Percentiles rank a stretch among this genome's conserved stretches.
Conservation (phyloP, 2,329 filamentous ascomycete genomes). For the Fusarium falciforme region DNA sequence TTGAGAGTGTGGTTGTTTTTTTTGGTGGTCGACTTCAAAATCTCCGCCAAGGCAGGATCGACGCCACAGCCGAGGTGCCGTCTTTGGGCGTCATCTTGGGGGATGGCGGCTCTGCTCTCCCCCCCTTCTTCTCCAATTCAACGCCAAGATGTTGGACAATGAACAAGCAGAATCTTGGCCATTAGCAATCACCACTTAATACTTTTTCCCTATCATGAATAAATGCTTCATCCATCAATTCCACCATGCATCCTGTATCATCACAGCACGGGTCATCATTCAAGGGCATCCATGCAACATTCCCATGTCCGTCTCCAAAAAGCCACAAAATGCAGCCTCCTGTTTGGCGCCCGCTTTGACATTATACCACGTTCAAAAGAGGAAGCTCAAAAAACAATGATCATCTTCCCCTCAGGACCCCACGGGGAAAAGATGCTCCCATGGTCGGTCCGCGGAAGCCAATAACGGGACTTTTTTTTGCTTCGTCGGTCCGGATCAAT, state of each 20-base stretch:
- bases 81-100: not conserved
- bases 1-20: not conserved
- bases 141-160: not conserved
- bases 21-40: not conserved
- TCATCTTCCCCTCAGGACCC: not conserved
- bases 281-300: not conserved
- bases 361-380: not conserved
- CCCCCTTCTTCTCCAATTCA: not conserved
- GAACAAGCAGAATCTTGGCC: not conserved
- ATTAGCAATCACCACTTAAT: not conserved
- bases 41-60: not conserved
- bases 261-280: not conserved
- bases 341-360: not conserved
- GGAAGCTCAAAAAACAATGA: not conserved
- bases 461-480: not conserved
- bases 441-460: not conserved
- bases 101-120: constrained; percentile 23
- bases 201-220: not conserved
- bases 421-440: not conserved
- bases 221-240: not conserved
- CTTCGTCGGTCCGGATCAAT: not conserved
- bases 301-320: not conserved
- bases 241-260: not conserved
- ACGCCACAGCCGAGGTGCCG: constrained; percentile 31
- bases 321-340: constrained; percentile 3